Percentiles rank a stretch among this genome's conserved stretches.
These are phyloP conservation scores for Acer yangbiense DNA, from an alignment of 345 rosid genomes.

Conservation along the genomic window DNA sequence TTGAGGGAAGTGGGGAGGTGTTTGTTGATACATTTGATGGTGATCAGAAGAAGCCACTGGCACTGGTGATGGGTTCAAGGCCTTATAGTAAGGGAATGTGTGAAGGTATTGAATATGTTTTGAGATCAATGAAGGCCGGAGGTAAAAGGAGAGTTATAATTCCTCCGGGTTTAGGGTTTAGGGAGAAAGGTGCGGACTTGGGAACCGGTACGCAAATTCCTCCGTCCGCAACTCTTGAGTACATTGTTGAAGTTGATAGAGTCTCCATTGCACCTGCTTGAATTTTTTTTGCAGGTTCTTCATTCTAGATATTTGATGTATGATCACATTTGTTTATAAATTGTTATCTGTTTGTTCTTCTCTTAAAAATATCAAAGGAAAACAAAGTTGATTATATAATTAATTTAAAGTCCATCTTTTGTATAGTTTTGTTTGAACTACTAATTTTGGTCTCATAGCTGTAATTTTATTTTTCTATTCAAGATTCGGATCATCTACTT, in stretches of 20 bases:
- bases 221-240: slow-evolving; percentile 66
- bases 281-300: background rate
- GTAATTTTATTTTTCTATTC: no score
- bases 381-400: background rate
- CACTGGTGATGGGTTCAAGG: slow-evolving; percentile 76
- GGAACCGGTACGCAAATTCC: slow-evolving; percentile 71
- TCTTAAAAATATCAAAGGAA: background rate
- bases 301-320: no score
- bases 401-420: background rate
- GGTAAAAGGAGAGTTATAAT: slow-evolving; percentile 79
- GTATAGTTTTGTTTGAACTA: background rate
- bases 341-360: background rate
- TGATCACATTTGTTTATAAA: background rate
- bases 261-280: slow-evolving; percentile 93
- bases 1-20: slow-evolving; percentile 58
- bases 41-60: slow-evolving; percentile 59
- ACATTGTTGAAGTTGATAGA: slow-evolving; percentile 71
- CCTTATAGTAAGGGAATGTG: slow-evolving; percentile 83
- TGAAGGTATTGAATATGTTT: slow-evolving; percentile 67
- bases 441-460: no score
- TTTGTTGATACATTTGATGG: slow-evolving; percentile 67
- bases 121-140: slow-evolving; percentile 86
- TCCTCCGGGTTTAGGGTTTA: slow-evolving; percentile 73
- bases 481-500: no score
- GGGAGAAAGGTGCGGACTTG: slow-evolving; percentile 71